Percentiles rank a stretch among this genome's conserved stretches.
Conservation (phyloP, 768 basidiomycete species). For the Mycena indigotica region DNA sequence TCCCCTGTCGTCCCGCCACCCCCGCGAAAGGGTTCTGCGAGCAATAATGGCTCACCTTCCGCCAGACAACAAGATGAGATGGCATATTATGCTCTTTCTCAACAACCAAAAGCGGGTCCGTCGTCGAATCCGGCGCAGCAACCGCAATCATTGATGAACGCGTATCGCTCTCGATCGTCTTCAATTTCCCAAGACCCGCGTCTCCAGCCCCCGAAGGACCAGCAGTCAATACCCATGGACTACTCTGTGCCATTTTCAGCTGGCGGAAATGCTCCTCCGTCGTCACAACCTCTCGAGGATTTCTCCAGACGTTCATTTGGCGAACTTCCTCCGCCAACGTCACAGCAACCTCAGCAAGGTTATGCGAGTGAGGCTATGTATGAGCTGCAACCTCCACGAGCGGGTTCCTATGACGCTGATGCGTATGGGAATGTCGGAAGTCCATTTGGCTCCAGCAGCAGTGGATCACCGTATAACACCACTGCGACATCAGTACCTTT, state of each 20-base stretch:
- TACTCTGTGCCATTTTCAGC: constrained; percentile 19
- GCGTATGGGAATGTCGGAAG: constrained; percentile 8
- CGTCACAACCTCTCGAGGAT: constrained; percentile 23
- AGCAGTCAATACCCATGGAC: constrained; percentile 9
- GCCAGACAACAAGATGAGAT: constrained; percentile 10
- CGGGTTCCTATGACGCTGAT: constrained; percentile 26
- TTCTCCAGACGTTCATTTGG: constrained; percentile 18
- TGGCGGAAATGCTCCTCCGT: constrained; percentile 7
- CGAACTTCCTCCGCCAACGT: constrained; percentile 22
- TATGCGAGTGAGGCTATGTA: constrained; percentile 22
- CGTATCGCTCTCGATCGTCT: constrained; percentile 32
- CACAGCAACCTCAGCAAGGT: constrained; percentile 24
- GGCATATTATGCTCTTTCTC: constrained; percentile 14
- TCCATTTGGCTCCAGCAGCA: constrained; percentile 17
- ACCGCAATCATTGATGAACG: constrained; percentile 11
- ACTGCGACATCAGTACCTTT: constrained; percentile 23
- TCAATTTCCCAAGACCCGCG: constrained; percentile 25
- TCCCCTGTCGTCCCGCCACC: background rate
- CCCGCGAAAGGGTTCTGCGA: constrained; percentile 7
- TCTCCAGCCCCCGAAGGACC: constrained; percentile 12
- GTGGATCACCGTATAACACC: constrained; percentile 33
- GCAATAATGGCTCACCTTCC: constrained; percentile 21
- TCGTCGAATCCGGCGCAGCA: background rate
- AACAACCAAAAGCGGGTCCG: background rate
- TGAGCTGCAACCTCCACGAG: constrained; percentile 22